Percentiles rank a stretch among this genome's conserved stretches.
Evolutionary conservation across 192 early-diverging fungal genomes (phyloP).

Genomic region (Coemansia sp.): DNA sequence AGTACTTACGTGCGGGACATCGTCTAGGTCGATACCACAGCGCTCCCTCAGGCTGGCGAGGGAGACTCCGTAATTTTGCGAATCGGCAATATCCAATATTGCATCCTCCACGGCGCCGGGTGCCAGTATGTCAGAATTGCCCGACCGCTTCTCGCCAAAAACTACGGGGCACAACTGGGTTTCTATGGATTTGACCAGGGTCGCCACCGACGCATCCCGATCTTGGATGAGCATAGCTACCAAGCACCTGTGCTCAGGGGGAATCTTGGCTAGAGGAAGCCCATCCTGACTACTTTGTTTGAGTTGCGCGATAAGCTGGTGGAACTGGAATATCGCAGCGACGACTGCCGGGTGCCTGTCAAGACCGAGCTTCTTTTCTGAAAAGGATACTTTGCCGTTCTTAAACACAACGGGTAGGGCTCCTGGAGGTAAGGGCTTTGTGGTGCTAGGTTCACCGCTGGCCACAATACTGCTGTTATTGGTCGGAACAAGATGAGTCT

Average conservation of each 20-base stretch:
- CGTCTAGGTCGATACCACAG: constrained; percentile 16
- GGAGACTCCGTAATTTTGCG: constrained; percentile 45
- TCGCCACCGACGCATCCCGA: constrained; percentile 26
- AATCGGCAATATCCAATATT: constrained; percentile 34
- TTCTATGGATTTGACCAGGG: constrained; percentile 39
- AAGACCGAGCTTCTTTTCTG: constrained; percentile 44
- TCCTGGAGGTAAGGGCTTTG: constrained; percentile 9
- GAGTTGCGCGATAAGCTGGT: constrained; percentile 44
- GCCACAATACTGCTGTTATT: background rate
- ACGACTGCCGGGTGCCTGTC: constrained; percentile 50
- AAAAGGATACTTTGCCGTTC: constrained; percentile 37
- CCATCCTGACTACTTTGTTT: constrained; percentile 13
- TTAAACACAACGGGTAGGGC: constrained; percentile 25
- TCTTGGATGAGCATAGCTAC: constrained; percentile 55
- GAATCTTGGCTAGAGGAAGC: constrained; percentile 32
- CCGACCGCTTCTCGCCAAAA: constrained; percentile 32
- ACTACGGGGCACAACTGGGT: constrained; percentile 48
- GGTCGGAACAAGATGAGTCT: background rate
- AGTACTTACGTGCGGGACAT: constrained; percentile 31
- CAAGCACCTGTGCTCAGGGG: constrained; percentile 33
- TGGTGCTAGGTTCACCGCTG: background rate
- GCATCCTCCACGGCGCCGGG: constrained; percentile 28
- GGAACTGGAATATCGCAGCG: constrained; percentile 45
- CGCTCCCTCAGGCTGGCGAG: constrained; percentile 22
- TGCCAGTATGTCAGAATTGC: constrained; percentile 36